Conservation (phyloP, 345 rosid genomes). For the Eucalyptus pauciflora region DNA sequence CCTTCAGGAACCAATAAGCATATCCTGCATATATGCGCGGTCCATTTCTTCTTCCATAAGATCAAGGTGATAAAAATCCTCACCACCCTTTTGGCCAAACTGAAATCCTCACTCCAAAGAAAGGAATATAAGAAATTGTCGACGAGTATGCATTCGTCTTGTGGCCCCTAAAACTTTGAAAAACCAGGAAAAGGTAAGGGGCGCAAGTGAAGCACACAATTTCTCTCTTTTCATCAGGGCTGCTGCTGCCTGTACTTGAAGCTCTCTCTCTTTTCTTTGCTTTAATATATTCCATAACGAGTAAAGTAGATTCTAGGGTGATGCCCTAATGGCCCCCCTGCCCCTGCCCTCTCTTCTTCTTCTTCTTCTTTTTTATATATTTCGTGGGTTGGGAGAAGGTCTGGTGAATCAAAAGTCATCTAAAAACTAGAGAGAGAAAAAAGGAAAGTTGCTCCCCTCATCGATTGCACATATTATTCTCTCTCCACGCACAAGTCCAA, state of each 20-base stretch:
- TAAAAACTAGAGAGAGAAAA: neutral
- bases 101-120: neutral
- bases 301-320: constrained; percentile 3
- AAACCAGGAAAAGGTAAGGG: neutral
- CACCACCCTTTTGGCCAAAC: neutral
- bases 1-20: neutral
- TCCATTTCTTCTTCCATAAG: neutral
- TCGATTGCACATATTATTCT: neutral
- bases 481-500: neutral
- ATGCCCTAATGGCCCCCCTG: neutral
- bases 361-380: no score
- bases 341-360: neutral
- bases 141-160: neutral
- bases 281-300: neutral
- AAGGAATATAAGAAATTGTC: neutral
- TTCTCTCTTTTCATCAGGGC: neutral
- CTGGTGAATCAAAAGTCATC: neutral
- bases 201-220: neutral
- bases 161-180: neutral
- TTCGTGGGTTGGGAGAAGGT: neutral
- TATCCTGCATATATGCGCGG: neutral
- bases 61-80: neutral
- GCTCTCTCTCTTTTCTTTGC: neutral
- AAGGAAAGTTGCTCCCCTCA: neutral
- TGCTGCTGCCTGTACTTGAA: neutral